These are phyloP conservation scores for Dioscorea cayenensis DNA, from an alignment of 116 monocot genomes.

Conservation along the genomic window DNA sequence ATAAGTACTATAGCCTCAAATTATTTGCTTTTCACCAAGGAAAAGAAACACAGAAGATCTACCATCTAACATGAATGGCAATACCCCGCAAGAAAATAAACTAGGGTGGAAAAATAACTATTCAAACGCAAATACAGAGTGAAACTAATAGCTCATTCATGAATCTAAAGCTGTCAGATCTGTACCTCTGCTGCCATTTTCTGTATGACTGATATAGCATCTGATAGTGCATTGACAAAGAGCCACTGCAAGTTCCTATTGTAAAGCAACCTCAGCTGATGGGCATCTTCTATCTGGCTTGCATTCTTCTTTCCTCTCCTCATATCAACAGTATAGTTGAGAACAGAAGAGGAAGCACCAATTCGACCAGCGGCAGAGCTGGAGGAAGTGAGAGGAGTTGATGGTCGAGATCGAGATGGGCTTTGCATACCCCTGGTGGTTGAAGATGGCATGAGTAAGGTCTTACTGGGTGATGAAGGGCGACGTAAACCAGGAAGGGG, in stretches of 20 bases:
- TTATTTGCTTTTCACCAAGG: neutral
- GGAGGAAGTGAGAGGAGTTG: slow-evolving; percentile 21
- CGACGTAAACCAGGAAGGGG: slow-evolving; percentile 19
- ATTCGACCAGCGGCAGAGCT: slow-evolving; percentile 12
- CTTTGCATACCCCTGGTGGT: slow-evolving; percentile 5
- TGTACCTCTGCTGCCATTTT: slow-evolving; percentile 62
- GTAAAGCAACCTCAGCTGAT: slow-evolving; percentile 64
- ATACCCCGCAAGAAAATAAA: neutral
- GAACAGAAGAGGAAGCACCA: slow-evolving; percentile 21
- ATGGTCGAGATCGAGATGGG: slow-evolving; percentile 16
- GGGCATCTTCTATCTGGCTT: slow-evolving; percentile 57
- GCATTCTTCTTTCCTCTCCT: slow-evolving; percentile 55
- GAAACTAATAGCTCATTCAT: neutral
- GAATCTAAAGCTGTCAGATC: neutral
- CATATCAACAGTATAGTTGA: slow-evolving; percentile 35
- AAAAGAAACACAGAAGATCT: neutral
- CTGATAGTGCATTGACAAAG: slow-evolving; percentile 62
- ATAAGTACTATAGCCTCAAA: neutral
- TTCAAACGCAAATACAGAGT: neutral
- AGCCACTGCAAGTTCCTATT: slow-evolving; percentile 82
- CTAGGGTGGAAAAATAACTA: neutral
- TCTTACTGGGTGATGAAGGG: slow-evolving; percentile 47
- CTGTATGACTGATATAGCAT: slow-evolving; percentile 33
- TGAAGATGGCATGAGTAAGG: slow-evolving; percentile 9
- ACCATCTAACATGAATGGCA: neutral